phyloP scores from a whole-genome alignment of 176 grass and related monocot genomes.

The maize (Zea mays) region Zm-B73-REFERENCE-NAM-5.0 NC_050097.1:174892001-174892500 shows the following conservation, averaged over 20 bases:
- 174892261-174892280: not conserved
- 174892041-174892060: not conserved
- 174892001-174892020: not conserved
- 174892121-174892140: not conserved
- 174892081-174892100: not conserved
- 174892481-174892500: not conserved
- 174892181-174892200: not conserved
- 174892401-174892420: not conserved
- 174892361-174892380: not conserved
- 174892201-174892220: constrained; percentile 28
- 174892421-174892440: not conserved
- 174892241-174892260: constrained; percentile 21
- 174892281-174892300: not conserved
- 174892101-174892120: not conserved
- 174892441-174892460: not conserved
- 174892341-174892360: not conserved
- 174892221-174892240: constrained; percentile 1
- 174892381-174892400: constrained; percentile 1
- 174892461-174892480: not conserved
- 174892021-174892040: not conserved
- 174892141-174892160: not conserved
- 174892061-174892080: not conserved
- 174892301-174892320: constrained; percentile 7
- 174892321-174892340: not conserved
- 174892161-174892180: not conserved